Evolutionary conservation across 257 asterid genomes (phyloP).

Genomic region (Forsythia suspensa): DNA sequence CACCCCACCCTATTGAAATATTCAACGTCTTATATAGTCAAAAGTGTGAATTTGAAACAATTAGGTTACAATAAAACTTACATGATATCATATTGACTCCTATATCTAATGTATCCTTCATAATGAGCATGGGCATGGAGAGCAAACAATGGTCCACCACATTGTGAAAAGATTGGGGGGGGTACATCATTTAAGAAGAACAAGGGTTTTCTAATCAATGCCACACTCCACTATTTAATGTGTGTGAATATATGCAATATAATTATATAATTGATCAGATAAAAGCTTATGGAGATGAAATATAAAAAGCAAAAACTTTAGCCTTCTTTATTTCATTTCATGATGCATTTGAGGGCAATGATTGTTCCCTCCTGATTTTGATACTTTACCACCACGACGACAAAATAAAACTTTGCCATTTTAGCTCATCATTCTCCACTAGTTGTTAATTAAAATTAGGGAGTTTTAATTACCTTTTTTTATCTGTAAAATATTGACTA

Average conservation of each 20-base stretch:
- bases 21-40: too few species aligned
- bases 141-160: slow-evolving; percentile 33
- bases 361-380: background rate
- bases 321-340: slow-evolving; percentile 28
- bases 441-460: background rate
- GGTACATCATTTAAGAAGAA: slow-evolving; percentile 19
- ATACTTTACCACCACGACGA: background rate
- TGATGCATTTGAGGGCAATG: slow-evolving; percentile 23
- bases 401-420: slow-evolving; percentile 16
- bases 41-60: too few species aligned
- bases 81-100: background rate
- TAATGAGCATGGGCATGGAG: background rate
- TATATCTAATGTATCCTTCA: background rate
- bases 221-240: background rate
- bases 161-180: slow-evolving; percentile 19
- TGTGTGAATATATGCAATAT: slow-evolving; percentile 13
- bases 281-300: slow-evolving; percentile 11
- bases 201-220: background rate
- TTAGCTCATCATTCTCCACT: background rate
- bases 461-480: background rate
- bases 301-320: slow-evolving; percentile 34
- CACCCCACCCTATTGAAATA: too few species aligned
- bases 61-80: too few species aligned
- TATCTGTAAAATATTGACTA: too few species aligned
- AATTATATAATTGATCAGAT: slow-evolving; percentile 3